Percentiles rank a stretch among this genome's conserved stretches.
These are phyloP conservation scores for Helichrysum umbraculigerum DNA, from an alignment of 129 eudicot species.

Conservation along the genomic window DNA sequence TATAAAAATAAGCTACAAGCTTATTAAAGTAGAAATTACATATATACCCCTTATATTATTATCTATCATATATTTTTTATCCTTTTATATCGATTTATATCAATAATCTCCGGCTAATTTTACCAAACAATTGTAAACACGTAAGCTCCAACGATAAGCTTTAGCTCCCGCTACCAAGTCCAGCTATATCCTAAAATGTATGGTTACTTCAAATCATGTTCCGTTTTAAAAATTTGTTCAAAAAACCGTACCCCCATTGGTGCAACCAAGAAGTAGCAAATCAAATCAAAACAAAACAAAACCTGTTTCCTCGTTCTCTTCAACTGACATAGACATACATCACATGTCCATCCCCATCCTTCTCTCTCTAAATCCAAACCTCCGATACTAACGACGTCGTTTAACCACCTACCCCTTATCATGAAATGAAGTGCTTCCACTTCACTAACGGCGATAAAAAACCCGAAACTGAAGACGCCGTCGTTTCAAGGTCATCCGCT, in stretches of 20 bases:
- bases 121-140: too few species aligned
- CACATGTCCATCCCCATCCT: not conserved
- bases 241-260: not conserved
- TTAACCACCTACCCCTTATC: not conserved
- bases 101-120: too few species aligned
- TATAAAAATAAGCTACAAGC: too few species aligned
- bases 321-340: not conserved
- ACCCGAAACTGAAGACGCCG: not conserved
- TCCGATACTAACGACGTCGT: not conserved
- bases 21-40: too few species aligned
- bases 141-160: too few species aligned
- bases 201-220: too few species aligned
- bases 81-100: too few species aligned
- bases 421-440: constrained; percentile 19
- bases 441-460: constrained; percentile 1
- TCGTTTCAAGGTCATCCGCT: not conserved
- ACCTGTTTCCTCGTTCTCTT: not conserved
- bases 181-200: too few species aligned
- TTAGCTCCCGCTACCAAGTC: too few species aligned
- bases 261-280: not conserved
- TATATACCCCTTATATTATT: too few species aligned
- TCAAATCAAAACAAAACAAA: not conserved
- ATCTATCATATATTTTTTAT: too few species aligned
- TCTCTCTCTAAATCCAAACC: not conserved
- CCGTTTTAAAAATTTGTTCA: too few species aligned